These are phyloP conservation scores for Byssothecium circinans DNA, from an alignment of 2,329 filamentous ascomycete species.

Conservation along the genomic window DNA sequence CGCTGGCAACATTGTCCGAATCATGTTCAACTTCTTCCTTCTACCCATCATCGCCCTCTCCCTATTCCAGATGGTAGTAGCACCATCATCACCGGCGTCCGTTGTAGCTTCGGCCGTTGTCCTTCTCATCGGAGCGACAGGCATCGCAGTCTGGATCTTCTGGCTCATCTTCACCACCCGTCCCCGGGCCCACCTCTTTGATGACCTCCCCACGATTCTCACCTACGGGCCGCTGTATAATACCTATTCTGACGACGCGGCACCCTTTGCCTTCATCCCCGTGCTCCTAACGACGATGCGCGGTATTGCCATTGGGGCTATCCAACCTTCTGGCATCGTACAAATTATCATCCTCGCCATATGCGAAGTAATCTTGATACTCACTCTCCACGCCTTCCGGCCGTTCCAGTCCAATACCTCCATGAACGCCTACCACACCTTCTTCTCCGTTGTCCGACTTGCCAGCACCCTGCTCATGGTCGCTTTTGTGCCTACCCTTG, in stretches of 20 bases:
- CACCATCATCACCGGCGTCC: slow-evolving; percentile 66
- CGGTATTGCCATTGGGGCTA: slow-evolving; percentile 86
- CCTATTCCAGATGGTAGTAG: slow-evolving; percentile 86
- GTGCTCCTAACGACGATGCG: slow-evolving; percentile 82
- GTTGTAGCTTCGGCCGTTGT: slow-evolving; percentile 75
- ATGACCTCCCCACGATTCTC: slow-evolving; percentile 86
- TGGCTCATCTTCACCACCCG: slow-evolving; percentile 77
- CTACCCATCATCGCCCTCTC: slow-evolving; percentile 84
- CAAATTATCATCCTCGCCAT: slow-evolving; percentile 91
- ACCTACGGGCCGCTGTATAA: slow-evolving; percentile 94
- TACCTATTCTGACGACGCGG: slow-evolving; percentile 91
- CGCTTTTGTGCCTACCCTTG: slow-evolving; percentile 80
- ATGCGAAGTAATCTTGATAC: slow-evolving; percentile 86
- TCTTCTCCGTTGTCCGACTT: slow-evolving; percentile 78
- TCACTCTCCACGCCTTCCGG: slow-evolving; percentile 85
- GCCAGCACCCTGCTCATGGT: slow-evolving; percentile 58
- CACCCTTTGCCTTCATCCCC: slow-evolving; percentile 85
- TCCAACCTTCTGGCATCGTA: slow-evolving; percentile 89
- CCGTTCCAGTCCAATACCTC: slow-evolving; percentile 90
- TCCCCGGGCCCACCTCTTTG: slow-evolving; percentile 85
- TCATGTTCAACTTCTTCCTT: slow-evolving; percentile 91
- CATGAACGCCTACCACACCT: slow-evolving; percentile 94
- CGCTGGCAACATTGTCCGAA: slow-evolving; percentile 62
- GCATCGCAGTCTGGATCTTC: slow-evolving; percentile 77
- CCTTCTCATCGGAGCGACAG: slow-evolving; percentile 71